A percentile compares a stretch with the other conserved stretches of the same genome.
Evolutionary conservation across 2,329 filamentous ascomycete species (phyloP).

Genomic region (Fusarium denticulatum): DNA sequence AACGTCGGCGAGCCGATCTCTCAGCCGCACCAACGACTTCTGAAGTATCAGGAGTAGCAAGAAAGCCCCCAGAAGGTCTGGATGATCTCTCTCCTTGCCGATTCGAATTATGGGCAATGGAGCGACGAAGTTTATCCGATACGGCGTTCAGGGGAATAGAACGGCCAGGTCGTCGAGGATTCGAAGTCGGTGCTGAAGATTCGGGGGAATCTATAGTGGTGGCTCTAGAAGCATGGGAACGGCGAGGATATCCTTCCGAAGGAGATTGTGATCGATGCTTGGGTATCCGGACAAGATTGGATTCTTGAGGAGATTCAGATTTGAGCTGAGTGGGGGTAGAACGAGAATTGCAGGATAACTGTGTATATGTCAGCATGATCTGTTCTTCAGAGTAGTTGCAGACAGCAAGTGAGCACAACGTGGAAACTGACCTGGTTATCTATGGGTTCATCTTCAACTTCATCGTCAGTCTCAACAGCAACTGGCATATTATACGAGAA

Average conservation of each 20-base stretch:
- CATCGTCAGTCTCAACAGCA: constrained; percentile 41
- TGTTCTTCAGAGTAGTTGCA: background rate
- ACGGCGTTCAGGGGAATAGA: constrained; percentile 45
- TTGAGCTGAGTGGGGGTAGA: constrained; percentile 43
- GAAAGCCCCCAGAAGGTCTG: constrained; percentile 47
- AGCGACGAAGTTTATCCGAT: constrained; percentile 50
- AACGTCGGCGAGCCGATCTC: constrained; percentile 53
- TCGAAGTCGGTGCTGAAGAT: constrained; percentile 33
- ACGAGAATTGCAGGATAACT: constrained; percentile 33
- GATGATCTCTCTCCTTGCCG: constrained; percentile 42
- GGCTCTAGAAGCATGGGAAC: constrained; percentile 44
- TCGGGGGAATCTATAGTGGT: constrained; percentile 46
- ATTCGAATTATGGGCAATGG: constrained; percentile 43
- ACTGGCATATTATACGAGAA: constrained; percentile 75
- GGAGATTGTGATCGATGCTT: constrained; percentile 49
- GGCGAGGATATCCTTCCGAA: constrained; percentile 47
- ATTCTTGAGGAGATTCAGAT: constrained; percentile 42
- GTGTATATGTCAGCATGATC: constrained; percentile 16
- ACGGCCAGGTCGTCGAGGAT: constrained; percentile 41
- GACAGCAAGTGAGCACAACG: background rate
- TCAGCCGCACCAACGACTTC: constrained; percentile 52
- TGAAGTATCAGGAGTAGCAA: constrained; percentile 69
- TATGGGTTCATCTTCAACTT: constrained; percentile 34
- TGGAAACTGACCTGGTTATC: constrained; percentile 37
- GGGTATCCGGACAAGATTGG: constrained; percentile 41